These are phyloP conservation scores for Acacia pycnantha DNA, from an alignment of 331 rosid genomes.

Conservation along the genomic window DNA sequence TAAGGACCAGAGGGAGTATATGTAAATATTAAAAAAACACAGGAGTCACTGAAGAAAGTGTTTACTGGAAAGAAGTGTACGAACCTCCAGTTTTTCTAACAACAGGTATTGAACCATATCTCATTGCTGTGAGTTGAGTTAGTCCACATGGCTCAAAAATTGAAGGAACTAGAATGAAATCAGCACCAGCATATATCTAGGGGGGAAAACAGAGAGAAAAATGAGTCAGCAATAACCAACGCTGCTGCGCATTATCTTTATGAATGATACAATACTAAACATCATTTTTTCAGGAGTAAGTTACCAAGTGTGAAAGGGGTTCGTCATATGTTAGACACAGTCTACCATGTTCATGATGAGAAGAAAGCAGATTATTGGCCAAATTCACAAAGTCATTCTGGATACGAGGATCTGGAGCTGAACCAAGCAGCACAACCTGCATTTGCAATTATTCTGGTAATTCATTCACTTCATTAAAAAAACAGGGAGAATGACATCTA, in stretches of 20 bases:
- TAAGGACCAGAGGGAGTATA: too few species aligned
- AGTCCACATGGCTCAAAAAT: constrained; percentile 92
- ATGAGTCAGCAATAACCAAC: neutral
- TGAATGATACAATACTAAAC: neutral
- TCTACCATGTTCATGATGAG: constrained; percentile 49
- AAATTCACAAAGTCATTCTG: constrained; percentile 76
- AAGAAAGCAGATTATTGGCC: constrained; percentile 57
- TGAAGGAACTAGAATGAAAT: constrained; percentile 82
- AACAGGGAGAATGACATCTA: too few species aligned
- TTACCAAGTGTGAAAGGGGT: constrained; percentile 88
- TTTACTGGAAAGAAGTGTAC: constrained; percentile 11
- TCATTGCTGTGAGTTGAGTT: constrained; percentile 85
- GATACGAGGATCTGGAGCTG: constrained; percentile 88
- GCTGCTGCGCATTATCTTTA: neutral
- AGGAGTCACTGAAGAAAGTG: neutral
- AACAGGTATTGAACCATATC: constrained; percentile 81
- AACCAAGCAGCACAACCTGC: constrained; percentile 92
- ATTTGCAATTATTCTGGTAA: constrained; percentile 19
- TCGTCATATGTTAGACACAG: constrained; percentile 76
- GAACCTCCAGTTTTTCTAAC: constrained; percentile 91
- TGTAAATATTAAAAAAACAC: neutral
- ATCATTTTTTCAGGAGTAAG: constrained; percentile 17
- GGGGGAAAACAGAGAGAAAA: neutral
- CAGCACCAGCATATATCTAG: constrained; percentile 86
- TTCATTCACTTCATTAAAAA: neutral